Evolutionary conservation across 1,284 basidiomycete species (phyloP), one percentile per base, ranked within the genome.

Genomic region (Wallemia mellicola): DNA sequence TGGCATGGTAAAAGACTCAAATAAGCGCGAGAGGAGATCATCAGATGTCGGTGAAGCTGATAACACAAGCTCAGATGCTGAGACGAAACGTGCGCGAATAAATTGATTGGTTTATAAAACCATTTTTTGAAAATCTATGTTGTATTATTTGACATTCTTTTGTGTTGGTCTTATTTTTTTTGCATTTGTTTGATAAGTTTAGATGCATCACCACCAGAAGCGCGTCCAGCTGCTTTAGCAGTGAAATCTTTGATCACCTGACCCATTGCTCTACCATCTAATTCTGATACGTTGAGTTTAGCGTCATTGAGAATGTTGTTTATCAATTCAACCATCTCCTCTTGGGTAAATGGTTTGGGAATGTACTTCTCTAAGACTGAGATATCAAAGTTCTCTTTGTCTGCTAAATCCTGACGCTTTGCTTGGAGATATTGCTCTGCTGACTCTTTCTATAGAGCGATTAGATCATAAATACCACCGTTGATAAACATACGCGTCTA

Each of bases 341-440:
- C 67, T 62, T 73, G 73, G 24, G 76, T 69, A 22, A 82, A 70
- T 60, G 76, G 70, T 1, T 80, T 73, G 2, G 82, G 81, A 19
- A 83, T 66, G 65, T 79, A 77, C 48, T 69, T 67, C 24, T 74
- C 68, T 55, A 84, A 69, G 26, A 81, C 66, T 48, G 71, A 69
- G 22, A 71, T 76, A 69, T 84, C 81, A 28, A 67, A 68, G 2
- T 68, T 65, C 68, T 83, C 81, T 63, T 78, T 78, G 58, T 75
- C 73, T 26, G 79, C 81, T 32, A 83, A 74, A 61, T 83, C 81
- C 1, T 69, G 68, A 38, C 82, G 75, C 9, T 74, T 72, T n/a
- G 78, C 79, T 64, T 74, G 69, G 3, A 64, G 64, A 63, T 76
- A 83, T 64, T 78, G 75, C 22, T 67, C 63, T 14, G 76, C 78